Conservation (phyloP, 257 asterid species). For the Plantago elongata region DNA sequence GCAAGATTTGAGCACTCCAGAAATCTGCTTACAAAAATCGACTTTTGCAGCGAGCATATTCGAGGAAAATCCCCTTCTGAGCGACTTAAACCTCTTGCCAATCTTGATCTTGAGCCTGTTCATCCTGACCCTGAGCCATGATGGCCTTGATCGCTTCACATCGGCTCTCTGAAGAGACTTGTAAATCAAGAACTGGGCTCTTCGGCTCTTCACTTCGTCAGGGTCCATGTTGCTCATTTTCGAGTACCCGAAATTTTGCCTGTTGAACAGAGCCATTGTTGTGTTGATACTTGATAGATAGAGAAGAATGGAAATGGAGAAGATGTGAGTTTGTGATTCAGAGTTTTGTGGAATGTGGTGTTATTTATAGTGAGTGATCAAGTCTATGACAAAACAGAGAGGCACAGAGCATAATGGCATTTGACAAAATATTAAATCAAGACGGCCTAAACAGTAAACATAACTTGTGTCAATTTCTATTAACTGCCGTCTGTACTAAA, state of each 20-base stretch:
- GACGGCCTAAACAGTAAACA: too few relatives aligned
- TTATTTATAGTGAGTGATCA: constrained; percentile 5
- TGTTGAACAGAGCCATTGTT: constrained; percentile 34
- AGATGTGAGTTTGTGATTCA: constrained; percentile 18
- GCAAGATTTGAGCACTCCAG: constrained; percentile 44
- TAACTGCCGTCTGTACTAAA: too few relatives aligned
- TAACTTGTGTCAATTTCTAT: too few relatives aligned
- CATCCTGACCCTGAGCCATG: constrained; percentile 60
- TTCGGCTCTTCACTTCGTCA: constrained; percentile 48
- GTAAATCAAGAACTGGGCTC: constrained; percentile 78
- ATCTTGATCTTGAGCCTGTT: constrained; percentile 54
- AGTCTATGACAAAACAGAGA: too few relatives aligned
- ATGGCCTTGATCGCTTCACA: constrained; percentile 31
- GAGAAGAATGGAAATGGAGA: neutral
- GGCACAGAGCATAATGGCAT: too few relatives aligned
- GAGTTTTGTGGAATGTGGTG: constrained; percentile 30
- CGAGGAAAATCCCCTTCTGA: constrained; percentile 44
- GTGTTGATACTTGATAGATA: neutral
- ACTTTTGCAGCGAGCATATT: constrained; percentile 32
- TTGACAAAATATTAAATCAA: too few relatives aligned
- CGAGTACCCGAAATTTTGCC: constrained; percentile 35
- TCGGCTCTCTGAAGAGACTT: constrained; percentile 56
- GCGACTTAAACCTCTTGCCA: constrained; percentile 49
- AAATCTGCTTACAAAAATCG: constrained; percentile 38
- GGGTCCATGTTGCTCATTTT: constrained; percentile 56